Evolutionary conservation across 345 rosid genomes (phyloP).

Genomic region (Ricinus communis): DNA sequence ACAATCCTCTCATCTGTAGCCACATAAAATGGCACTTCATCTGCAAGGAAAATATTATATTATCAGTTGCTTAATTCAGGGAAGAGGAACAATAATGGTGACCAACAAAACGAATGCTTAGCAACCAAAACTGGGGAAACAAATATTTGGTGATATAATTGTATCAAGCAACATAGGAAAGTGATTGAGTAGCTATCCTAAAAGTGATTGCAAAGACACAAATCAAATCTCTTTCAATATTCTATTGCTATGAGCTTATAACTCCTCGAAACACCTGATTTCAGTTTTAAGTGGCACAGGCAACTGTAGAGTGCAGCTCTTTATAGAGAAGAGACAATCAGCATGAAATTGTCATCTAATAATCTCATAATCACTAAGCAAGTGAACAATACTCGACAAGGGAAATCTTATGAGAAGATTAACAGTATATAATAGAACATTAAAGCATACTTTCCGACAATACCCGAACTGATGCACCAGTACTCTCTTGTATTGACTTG

Average conservation of each 20-base stretch:
- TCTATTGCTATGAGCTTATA: too few species aligned
- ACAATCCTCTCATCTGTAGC: slow-evolving; percentile 66
- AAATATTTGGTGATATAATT: background rate
- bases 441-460: slow-evolving; percentile 56
- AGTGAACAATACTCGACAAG: background rate
- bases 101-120: background rate
- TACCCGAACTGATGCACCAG: slow-evolving; percentile 75
- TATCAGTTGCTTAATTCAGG: background rate
- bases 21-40: slow-evolving; percentile 59
- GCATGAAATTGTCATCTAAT: background rate
- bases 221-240: too few species aligned
- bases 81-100: background rate
- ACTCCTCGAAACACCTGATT: too few species aligned
- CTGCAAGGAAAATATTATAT: slow-evolving; percentile 37
- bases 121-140: background rate
- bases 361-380: background rate
- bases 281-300: too few species aligned
- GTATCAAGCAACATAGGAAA: too few species aligned
- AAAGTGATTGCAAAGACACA: too few species aligned
- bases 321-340: background rate
- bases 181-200: too few species aligned
- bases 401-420: too few species aligned
- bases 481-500: slow-evolving; percentile 72
- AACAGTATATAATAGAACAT: background rate
- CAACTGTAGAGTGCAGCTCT: too few species aligned